phyloP scores from a whole-genome alignment of 1,139 yeast species.

The Groenewaldozyma auringiensis region DNA sequence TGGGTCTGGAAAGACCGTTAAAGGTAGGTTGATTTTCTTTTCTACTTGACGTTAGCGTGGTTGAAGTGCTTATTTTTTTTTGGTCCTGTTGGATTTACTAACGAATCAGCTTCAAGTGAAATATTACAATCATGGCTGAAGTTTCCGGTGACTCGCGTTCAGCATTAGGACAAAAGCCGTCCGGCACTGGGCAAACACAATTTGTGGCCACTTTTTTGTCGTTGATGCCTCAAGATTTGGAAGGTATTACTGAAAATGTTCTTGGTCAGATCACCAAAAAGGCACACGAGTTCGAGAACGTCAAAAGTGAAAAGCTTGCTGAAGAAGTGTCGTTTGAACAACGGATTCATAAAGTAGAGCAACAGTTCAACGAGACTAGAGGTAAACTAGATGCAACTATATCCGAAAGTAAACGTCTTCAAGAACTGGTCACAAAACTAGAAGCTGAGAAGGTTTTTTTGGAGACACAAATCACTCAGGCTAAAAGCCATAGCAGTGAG shows the following conservation, averaged over 20 bases:
- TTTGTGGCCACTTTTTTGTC: conserved; percentile 30
- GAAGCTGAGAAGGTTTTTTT: conserved; percentile 26
- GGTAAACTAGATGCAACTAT: conserved; percentile 27
- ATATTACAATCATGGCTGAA: background rate
- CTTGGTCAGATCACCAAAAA: conserved; percentile 36
- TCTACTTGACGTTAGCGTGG: no score
- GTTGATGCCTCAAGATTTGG: conserved; percentile 15
- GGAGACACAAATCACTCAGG: conserved; percentile 26
- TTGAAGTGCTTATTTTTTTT: no score
- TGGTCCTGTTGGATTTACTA: no score
- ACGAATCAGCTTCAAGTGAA: no score
- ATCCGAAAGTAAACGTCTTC: conserved; percentile 29
- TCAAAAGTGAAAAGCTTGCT: conserved; percentile 46
- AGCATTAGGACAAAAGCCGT: conserved; percentile 1
- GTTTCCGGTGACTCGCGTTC: background rate
- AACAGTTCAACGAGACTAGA: conserved; percentile 31
- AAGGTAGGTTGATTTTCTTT: no score
- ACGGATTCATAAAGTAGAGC: conserved; percentile 35
- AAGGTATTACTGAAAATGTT: conserved; percentile 21
- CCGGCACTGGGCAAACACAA: conserved; percentile 9
- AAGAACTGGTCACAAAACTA: conserved; percentile 28
- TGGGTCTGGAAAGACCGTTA: no score
- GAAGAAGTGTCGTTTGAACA: conserved; percentile 37
- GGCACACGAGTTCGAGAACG: conserved; percentile 42
- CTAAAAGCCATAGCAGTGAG: conserved; percentile 25